Percentiles rank a stretch among this genome's conserved stretches.
Conservation (phyloP, 1,284 basidiomycete genomes). For the Sanghuangporus weigelae region DNA sequence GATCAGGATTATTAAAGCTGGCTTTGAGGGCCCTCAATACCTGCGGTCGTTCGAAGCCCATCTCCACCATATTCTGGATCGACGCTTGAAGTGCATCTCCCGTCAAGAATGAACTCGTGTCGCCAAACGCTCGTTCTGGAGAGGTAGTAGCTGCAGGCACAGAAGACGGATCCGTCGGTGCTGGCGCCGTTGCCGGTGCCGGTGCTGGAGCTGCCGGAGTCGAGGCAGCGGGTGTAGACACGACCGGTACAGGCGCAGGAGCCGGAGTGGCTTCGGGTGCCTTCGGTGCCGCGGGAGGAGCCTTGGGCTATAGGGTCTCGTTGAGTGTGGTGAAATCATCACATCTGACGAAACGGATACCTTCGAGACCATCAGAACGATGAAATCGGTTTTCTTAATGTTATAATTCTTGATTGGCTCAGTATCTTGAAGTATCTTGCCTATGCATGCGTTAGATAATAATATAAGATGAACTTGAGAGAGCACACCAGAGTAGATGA, state of each 20-base stretch:
- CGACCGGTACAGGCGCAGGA: slow-evolving; percentile 20
- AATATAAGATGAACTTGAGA: slow-evolving; percentile 1
- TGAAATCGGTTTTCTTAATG: slow-evolving; percentile 98
- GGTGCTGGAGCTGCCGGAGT: slow-evolving; percentile 28
- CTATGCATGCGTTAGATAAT: slow-evolving; percentile 35
- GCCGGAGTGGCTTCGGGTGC: slow-evolving; percentile 26
- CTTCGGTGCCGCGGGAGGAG: no score
- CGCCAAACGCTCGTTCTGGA: slow-evolving; percentile 37
- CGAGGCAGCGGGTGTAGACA: slow-evolving; percentile 26
- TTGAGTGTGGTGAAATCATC: not conserved
- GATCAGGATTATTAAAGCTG: slow-evolving; percentile 97
- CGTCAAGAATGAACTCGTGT: slow-evolving; percentile 59
- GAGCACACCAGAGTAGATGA: slow-evolving; percentile 86
- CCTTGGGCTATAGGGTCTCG: slow-evolving; percentile 45
- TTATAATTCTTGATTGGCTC: slow-evolving; percentile 86
- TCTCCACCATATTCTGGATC: slow-evolving; percentile 82
- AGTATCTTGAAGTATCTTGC: slow-evolving; percentile 88
- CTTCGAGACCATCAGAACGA: slow-evolving; percentile 98
- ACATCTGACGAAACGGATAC: slow-evolving; percentile 36
- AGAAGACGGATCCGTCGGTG: slow-evolving; percentile 30
- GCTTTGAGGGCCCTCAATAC: slow-evolving; percentile 86
- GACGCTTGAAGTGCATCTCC: slow-evolving; percentile 73
- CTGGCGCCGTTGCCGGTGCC: slow-evolving; percentile 28
- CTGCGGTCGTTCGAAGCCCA: slow-evolving; percentile 91
- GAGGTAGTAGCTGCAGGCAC: slow-evolving; percentile 30